These are phyloP conservation scores for Talaromyces thailandensis DNA, from an alignment of 495 filamentous ascomycete species.

Conservation along the genomic window DNA sequence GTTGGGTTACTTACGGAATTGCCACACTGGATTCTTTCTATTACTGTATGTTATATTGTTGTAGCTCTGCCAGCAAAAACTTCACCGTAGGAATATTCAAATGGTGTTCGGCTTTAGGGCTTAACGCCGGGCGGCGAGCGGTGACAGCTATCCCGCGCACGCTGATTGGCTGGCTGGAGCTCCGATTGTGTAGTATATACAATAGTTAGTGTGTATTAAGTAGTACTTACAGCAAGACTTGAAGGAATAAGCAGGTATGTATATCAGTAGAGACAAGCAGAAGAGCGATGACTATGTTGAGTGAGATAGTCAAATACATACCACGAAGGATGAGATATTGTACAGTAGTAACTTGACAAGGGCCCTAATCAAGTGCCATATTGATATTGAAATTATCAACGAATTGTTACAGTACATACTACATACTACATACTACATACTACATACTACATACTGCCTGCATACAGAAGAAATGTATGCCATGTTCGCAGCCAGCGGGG, in stretches of 20 bases:
- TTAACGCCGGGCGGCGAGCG: constrained; percentile 3
- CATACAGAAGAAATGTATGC: background rate
- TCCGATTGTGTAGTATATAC: background rate
- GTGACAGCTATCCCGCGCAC: background rate
- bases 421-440: too few species aligned
- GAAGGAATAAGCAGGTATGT: background rate
- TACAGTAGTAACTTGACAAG: too few species aligned
- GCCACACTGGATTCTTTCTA: too few species aligned
- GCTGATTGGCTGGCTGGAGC: background rate
- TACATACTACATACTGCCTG: background rate
- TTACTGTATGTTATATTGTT: too few species aligned
- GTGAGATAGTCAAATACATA: too few species aligned
- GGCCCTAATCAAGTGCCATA: too few species aligned
- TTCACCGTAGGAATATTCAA: background rate
- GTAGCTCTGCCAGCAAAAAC: background rate
- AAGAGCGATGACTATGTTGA: too few species aligned
- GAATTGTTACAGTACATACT: too few species aligned
- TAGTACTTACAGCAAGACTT: background rate
- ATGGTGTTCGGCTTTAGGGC: background rate
- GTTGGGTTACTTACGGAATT: background rate
- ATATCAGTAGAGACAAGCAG: background rate
- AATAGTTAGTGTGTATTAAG: too few species aligned
- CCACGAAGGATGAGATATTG: too few species aligned
- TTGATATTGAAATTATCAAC: too few species aligned
- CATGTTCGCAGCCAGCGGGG: background rate